Conservation (phyloP, 805 yeast species). For the Starmera quercuum region DNA sequence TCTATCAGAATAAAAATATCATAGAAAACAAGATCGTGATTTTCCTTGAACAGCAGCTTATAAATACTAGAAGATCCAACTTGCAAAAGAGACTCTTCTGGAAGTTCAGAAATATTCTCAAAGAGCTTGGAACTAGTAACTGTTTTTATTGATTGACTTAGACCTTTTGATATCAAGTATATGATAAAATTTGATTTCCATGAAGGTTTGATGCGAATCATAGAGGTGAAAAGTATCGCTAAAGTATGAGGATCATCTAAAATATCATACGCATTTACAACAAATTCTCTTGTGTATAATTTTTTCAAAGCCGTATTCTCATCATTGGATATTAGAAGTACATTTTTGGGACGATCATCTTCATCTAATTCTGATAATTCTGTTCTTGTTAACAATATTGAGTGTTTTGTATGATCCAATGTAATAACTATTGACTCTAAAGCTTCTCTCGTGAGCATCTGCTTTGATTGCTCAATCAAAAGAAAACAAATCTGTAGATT, state of each 20-base stretch:
- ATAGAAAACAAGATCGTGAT: slow-evolving; percentile 15
- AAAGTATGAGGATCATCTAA: slow-evolving; percentile 13
- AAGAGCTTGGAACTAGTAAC: slow-evolving; percentile 18
- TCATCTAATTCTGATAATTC: background rate
- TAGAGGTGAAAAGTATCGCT: slow-evolving; percentile 20
- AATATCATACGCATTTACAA: slow-evolving; percentile 19
- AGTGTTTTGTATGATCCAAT: too few species aligned
- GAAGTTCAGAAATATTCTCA: slow-evolving; percentile 3
- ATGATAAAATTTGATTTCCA: slow-evolving; percentile 32
- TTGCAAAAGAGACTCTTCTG: slow-evolving; percentile 6
- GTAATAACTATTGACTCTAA: too few species aligned
- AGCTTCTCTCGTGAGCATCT: too few species aligned
- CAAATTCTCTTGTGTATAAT: slow-evolving; percentile 20
- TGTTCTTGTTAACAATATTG: background rate
- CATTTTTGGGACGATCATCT: background rate
- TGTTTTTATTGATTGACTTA: slow-evolving; percentile 23
- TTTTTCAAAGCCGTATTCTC: slow-evolving; percentile 16
- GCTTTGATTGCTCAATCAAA: too few species aligned
- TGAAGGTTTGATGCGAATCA: slow-evolving; percentile 31
- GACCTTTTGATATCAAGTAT: slow-evolving; percentile 32
- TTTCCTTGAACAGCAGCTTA: slow-evolving; percentile 2
- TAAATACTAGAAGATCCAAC: slow-evolving; percentile 1
- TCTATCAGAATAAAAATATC: slow-evolving; percentile 48
- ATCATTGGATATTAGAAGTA: slow-evolving; percentile 4
- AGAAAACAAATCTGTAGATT: too few species aligned